Percentiles rank a stretch among this genome's conserved stretches.
phyloP scores from a whole-genome alignment of 768 basidiomycete genomes.

The Podaxis mareebaensis region DNA sequence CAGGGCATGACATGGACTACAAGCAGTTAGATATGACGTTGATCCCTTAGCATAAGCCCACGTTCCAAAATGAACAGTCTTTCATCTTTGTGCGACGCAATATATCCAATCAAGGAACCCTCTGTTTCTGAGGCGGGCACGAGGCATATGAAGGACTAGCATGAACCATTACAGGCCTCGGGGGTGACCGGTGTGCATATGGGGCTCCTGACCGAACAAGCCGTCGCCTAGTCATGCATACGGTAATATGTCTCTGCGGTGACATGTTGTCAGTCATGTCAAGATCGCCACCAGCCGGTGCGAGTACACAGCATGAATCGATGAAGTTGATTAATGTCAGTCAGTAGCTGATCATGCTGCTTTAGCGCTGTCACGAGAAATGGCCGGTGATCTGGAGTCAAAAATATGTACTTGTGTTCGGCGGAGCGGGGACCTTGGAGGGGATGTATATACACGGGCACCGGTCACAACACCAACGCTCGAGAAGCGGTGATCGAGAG shows the following conservation, averaged over 20 bases:
- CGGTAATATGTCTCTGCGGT: neutral
- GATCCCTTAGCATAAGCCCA: too few species aligned
- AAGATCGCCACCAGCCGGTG: neutral
- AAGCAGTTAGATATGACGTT: neutral
- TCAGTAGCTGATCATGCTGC: too few species aligned
- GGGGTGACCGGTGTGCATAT: neutral
- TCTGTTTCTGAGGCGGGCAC: neutral
- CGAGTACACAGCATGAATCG: too few species aligned
- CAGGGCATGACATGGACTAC: neutral
- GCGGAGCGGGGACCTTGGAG: too few species aligned
- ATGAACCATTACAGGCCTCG: neutral
- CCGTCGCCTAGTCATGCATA: neutral
- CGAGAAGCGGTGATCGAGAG: too few species aligned
- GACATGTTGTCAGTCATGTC: neutral
- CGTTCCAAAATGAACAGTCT: neutral
- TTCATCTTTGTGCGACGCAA: neutral
- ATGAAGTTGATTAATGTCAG: too few species aligned
- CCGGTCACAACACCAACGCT: too few species aligned
- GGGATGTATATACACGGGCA: too few species aligned
- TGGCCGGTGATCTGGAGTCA: too few species aligned
- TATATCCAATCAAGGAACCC: constrained; percentile 5
- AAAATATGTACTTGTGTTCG: too few species aligned
- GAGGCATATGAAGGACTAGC: neutral
- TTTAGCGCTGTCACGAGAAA: too few species aligned
- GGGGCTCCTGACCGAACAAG: neutral